Base-by-base conservation (phyloP, 441 rosid species). In the Populus hybrid region DNA sequence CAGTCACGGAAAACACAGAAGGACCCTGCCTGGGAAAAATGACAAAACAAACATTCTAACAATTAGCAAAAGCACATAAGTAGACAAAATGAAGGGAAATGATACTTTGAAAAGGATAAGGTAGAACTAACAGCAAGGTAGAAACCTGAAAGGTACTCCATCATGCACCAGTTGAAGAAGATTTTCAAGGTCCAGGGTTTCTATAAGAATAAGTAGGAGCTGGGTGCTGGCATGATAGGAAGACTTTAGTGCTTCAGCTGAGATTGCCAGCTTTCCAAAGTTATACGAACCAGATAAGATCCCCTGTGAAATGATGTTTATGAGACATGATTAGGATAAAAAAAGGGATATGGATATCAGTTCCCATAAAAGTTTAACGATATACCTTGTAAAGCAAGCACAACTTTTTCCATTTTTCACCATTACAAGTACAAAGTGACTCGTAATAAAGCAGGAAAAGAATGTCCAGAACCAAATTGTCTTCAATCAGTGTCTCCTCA, bases 121-220 rank as follows among this genome's bases (percentile, higher is more conserved):
- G 65, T n/a, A 38, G 26, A 80, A 82, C 57, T 57, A 75, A 74
- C 26, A 77, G 64, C 23, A 46, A 61, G 76, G 67, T 24, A 82
- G 63, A 73, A 75, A 96, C 98, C 98, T 94, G 92, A 91, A 91
- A 83, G 98, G 95, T 32, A 83, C 84, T 82, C 83, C 91, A 77
- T 94, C 98, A 79, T 93, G 95, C 82, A 94, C 90, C 92, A 97
- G 87, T 77, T 92, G 92, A 81, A 97, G 95, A 84, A 97, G 92
- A 84, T 84, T 92, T 84, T 94, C 94, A 84, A 97, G 86, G 88
- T 90, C 89, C 83, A 97, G 82, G 10, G 98, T 88, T 87, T 92
- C 93, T 73, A 93, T 89, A 72, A 97, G 98, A 78, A 93, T 88
- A 76, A 97, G 91, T 67, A 93, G 86, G 74, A 97, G 85, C 85